Base-by-base conservation (phyloP, 768 basidiomycete genomes). In the Tylopilus sp. region DNA sequence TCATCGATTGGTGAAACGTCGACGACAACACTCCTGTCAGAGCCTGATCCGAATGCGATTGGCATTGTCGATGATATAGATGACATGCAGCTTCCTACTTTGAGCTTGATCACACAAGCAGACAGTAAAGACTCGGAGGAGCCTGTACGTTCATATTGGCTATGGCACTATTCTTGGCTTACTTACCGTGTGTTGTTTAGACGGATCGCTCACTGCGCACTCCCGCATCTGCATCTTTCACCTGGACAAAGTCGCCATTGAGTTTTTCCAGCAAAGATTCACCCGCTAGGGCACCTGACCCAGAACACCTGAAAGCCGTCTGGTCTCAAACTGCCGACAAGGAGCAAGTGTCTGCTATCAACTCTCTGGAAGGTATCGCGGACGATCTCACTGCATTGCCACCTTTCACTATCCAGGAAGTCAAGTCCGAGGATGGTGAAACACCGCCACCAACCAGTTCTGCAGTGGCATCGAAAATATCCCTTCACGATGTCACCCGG, bases 341-440 rank as follows among this genome's bases (percentile, higher is more conserved):
- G 66, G 75, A 82, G n/a, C 80, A 77, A 47, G 67, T 79, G 30
- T 80, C 83, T 51, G 73, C 80, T 9, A 77, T 86, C 21, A 95
- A 94, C 66, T 93, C 91, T 2, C 71, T 95, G 51, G 85, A 91
- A 63, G 86, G 84, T 17, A 90, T 95, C 50, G 82, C 83, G 23
- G 90, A 92, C 62, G 92, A 94, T 61, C 73, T 91, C 49, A 85
- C 86, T 26, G 75, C 84, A 21, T 73, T 93, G 25, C 89, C 90
- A 26, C 89, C 90, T 11, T 88, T 88, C 68, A 85, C 86, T 6
- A 66, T 92, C 30, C 89, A 88, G 62, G 91, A 93, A 50, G 85
- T 91, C 46, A 92, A 91, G 65, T 88, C 88, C 11, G 90, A 91
- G 63, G 88, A 88, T 58, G 90, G 88, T 18, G 85, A 83, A 65